A percentile compares a stretch with the other conserved stretches of the same genome.
These are phyloP conservation scores for Sarocladium kiliense DNA, from an alignment of 2,329 filamentous ascomycete genomes.

Conservation along the genomic window DNA sequence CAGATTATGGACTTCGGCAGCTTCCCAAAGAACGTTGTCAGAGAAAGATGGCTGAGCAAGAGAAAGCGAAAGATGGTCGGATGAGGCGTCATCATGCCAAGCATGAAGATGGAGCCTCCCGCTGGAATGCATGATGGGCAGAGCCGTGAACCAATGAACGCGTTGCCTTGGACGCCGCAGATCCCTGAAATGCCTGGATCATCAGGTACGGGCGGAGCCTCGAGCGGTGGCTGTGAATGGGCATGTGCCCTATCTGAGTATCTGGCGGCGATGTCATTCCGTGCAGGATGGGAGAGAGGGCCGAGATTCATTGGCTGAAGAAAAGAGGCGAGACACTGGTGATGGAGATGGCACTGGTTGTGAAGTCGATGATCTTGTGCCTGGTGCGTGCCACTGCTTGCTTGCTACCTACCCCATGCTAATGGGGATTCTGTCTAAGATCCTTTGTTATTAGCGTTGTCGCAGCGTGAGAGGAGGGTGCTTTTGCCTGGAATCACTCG, in stretches of 20 bases:
- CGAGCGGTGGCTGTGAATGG: neutral
- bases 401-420: no score
- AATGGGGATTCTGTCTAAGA: no score
- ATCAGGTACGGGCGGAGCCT: constrained; percentile 3
- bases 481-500: no score
- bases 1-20: neutral
- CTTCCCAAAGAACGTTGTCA: neutral
- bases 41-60: neutral
- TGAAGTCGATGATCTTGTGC: no score
- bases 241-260: neutral
- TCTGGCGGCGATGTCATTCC: neutral
- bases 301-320: neutral
- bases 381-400: no score
- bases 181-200: constrained; percentile 1
- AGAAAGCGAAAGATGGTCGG: neutral
- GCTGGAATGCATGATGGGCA: neutral
- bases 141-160: constrained; percentile 2
- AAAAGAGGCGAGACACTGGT: no score
- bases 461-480: no score
- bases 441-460: no score
- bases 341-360: no score
- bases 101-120: neutral
- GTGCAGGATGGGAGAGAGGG: neutral
- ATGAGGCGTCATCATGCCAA: neutral
- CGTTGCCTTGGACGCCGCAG: neutral